Base-by-base conservation (phyloP, 768 basidiomycete genomes). In the Phylloporus arenicola region DNA sequence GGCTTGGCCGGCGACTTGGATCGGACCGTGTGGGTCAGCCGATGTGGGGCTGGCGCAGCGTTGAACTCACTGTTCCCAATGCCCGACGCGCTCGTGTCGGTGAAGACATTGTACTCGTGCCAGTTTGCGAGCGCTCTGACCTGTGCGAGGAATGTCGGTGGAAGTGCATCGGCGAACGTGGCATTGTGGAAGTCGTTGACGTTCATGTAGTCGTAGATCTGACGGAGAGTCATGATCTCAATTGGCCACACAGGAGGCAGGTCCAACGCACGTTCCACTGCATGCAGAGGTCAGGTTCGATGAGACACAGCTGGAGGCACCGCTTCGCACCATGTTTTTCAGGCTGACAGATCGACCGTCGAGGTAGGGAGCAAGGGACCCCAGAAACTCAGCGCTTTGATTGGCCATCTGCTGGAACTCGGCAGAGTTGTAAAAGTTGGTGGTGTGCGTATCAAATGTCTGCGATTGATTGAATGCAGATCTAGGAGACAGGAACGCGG, bases 201-300 rank as follows among this genome's bases (percentile, higher is more conserved):
- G 60, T 86, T 87, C 75, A 88, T 81, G 55, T 77, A 88, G 57
- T 87, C 83, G 60, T 69, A 87, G 45, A 86, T 76, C 83, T 85
- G 50, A 40, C 20, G 6, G 13, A 47, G 37, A 12, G 40, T 3
- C 29, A 25, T 39, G 39, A 35, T 34, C 30, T 41, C 20, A 34
- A 14, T 40, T 17, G 29, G 48, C 3, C 6, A 10, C 40, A 39
- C 31, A 34, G 7, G 25, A 33, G 11, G 24, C 41, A 37, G 27
- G 17, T 29, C 17, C 11, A 16, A 56, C 72, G 22, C 61, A 78
- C 77, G 54, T 78, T 78, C 72, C 73, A 77, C 76, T 77, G 22
- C 20, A 22, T 13, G 33, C 39, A 29, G 25, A 38, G 3, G 47
- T 61, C 40, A 59, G 56, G 41, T 16, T 16, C 16, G 5, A 34